Conservation (phyloP, 176 grass and related monocot genomes). For the Oryza meridionalis region DNA sequence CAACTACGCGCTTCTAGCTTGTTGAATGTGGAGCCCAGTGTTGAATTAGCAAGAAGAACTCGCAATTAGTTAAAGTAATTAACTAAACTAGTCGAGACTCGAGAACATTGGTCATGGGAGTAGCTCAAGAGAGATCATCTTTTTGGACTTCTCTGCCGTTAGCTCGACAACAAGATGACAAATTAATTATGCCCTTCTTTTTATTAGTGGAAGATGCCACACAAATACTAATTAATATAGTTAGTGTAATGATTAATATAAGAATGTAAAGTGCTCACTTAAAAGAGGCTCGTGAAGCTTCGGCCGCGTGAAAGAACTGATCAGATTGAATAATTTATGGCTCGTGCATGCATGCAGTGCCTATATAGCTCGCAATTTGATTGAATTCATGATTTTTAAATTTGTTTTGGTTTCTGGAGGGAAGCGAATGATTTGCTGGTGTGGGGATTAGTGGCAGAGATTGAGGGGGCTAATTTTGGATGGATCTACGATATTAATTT, state of each 20-base stretch:
- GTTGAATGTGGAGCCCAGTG: background rate
- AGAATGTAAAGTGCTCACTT: background rate
- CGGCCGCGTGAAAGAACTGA: background rate
- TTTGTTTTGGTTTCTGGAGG: background rate
- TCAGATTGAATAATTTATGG: background rate
- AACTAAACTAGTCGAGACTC: background rate
- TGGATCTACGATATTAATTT: background rate
- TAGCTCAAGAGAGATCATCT: background rate
- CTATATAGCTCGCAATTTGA: background rate
- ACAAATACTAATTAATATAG: background rate
- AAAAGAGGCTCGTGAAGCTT: constrained; percentile 10
- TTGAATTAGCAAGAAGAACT: background rate
- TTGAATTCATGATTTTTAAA: background rate
- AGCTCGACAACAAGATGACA: constrained; percentile 44
- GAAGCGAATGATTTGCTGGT: background rate
- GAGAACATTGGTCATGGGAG: background rate
- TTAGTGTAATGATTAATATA: background rate
- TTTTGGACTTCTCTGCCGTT: constrained; percentile 28
- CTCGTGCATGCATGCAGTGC: background rate
- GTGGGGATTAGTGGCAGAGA: background rate
- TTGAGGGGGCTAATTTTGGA: background rate
- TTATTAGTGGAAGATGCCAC: background rate
- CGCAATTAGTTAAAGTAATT: background rate
- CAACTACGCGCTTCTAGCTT: background rate
- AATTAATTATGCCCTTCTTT: background rate